Evolutionary conservation across 768 basidiomycete species (phyloP).

Genomic region (Trametes coccinea): DNA sequence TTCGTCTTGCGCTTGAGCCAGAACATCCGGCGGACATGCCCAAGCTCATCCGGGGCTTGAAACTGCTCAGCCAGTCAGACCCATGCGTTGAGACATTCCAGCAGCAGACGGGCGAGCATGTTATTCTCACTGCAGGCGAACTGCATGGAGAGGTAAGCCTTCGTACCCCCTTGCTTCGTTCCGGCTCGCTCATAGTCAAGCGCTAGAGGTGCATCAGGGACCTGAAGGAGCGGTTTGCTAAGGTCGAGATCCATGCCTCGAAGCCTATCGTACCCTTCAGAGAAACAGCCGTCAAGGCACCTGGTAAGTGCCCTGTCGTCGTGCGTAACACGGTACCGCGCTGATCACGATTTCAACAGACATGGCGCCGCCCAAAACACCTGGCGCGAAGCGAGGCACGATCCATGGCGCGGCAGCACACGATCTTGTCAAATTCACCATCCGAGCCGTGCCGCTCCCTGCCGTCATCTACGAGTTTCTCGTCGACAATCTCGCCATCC

Average conservation of each 20-base stretch:
- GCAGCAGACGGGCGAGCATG: constrained; percentile 95
- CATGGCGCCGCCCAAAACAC: constrained; percentile 82
- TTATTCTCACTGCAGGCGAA: constrained; percentile 94
- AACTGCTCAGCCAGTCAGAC: constrained; percentile 90
- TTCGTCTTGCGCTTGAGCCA: constrained; percentile 93
- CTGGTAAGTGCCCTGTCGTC: constrained; percentile 47
- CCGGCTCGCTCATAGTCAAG: background rate
- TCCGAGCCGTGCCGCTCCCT: constrained; percentile 84
- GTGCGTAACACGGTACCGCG: too few relatives aligned
- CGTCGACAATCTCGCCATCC: constrained; percentile 61
- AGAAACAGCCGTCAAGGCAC: constrained; percentile 84
- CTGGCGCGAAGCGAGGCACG: constrained; percentile 72
- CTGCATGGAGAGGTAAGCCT: constrained; percentile 83
- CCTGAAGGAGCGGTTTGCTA: constrained; percentile 92
- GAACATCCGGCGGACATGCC: constrained; percentile 81
- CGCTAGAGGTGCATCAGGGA: constrained; percentile 91
- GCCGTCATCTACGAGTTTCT: constrained; percentile 72
- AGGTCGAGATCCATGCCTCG: constrained; percentile 89
- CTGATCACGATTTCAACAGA: constrained; percentile 46
- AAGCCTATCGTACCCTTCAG: constrained; percentile 97
- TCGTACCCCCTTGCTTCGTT: background rate
- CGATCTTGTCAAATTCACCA: constrained; percentile 74
- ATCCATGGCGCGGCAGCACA: constrained; percentile 68
- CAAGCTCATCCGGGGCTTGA: constrained; percentile 83
- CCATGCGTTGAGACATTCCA: constrained; percentile 98